Evolutionary conservation across 2,329 filamentous ascomycete species (phyloP).

Genomic region (Arthroderma uncinatum): DNA sequence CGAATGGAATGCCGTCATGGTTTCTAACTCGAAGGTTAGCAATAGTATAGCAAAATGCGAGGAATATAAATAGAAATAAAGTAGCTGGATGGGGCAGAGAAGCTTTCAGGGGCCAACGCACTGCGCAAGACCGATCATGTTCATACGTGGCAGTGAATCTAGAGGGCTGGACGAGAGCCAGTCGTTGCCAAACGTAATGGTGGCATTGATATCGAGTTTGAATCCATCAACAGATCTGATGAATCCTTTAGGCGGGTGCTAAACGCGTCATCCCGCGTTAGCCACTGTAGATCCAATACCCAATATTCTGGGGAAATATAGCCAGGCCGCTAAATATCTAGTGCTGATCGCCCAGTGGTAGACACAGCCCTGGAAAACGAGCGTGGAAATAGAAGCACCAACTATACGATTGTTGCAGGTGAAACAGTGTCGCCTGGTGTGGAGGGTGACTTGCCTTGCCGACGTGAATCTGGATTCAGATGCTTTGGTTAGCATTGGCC

Average conservation of each 20-base stretch:
- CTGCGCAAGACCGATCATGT: slow-evolving; percentile 5
- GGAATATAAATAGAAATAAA: background rate
- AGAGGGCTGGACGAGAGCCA: background rate
- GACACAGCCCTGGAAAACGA: background rate
- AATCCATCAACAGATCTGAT: slow-evolving; percentile 6
- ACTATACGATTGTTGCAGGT: background rate
- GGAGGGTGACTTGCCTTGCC: background rate
- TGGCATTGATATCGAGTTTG: slow-evolving; percentile 6
- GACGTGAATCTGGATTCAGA: background rate
- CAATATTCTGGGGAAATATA: background rate
- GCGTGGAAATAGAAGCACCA: background rate
- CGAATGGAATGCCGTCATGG: slow-evolving; percentile 5
- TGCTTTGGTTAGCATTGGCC: background rate
- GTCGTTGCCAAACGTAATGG: slow-evolving; percentile 3
- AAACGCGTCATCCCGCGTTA: background rate
- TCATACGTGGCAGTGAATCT: background rate
- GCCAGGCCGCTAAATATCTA: background rate
- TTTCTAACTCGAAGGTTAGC: background rate
- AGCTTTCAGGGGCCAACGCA: background rate
- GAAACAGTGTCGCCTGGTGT: background rate
- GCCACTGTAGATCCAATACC: background rate
- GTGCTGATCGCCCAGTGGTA: background rate
- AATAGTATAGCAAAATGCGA: background rate
- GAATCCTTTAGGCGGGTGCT: background rate
- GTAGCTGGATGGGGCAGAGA: background rate